phyloP scores from a whole-genome alignment of 2,329 filamentous ascomycete genomes.

The Aspergillus ochraceus region DNA sequence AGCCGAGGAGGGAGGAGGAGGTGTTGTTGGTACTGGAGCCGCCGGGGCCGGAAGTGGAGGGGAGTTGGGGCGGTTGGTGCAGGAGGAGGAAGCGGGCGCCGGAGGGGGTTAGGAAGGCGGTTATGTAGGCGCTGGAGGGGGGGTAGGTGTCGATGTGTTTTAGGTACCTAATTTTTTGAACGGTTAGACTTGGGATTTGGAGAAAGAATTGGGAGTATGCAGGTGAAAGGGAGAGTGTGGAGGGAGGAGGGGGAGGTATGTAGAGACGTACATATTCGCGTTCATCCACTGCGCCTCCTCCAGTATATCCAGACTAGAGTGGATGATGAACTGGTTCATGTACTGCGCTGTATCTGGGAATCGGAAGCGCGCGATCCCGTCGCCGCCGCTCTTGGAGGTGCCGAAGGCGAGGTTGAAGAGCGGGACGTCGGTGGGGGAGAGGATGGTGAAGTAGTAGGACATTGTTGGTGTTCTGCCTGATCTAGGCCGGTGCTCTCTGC shows the following conservation, averaged over 20 bases:
- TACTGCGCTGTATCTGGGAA: conserved; percentile 86
- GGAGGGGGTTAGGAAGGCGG: conserved; percentile 87
- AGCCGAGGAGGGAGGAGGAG: conserved; percentile 30
- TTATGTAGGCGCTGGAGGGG: conserved; percentile 78
- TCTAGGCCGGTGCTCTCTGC: background rate
- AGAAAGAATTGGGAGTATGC: background rate
- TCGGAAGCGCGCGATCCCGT: conserved; percentile 85
- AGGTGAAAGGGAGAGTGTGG: too few relatives aligned
- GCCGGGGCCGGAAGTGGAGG: conserved; percentile 28
- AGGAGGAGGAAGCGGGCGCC: conserved; percentile 94
- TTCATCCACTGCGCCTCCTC: conserved; percentile 95
- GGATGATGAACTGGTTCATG: conserved; percentile 96
- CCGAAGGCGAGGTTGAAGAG: conserved; percentile 97
- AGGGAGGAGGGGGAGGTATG: background rate
- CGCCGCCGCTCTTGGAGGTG: conserved; percentile 91
- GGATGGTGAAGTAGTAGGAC: conserved; percentile 98
- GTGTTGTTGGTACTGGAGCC: conserved; percentile 19
- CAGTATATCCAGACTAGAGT: conserved; percentile 89
- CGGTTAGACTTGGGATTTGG: too few relatives aligned
- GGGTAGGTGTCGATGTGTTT: conserved; percentile 97
- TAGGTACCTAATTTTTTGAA: conserved; percentile 67
- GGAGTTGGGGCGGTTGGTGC: conserved; percentile 68
- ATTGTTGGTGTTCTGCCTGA: conserved; percentile 51
- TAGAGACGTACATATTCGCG: conserved; percentile 68
- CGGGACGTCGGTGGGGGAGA: conserved; percentile 92